Percentiles rank a stretch among this genome's conserved stretches.
Evolutionary conservation across 805 yeast genomes (phyloP).

Genomic region (Saccharomycopsis sp.): DNA sequence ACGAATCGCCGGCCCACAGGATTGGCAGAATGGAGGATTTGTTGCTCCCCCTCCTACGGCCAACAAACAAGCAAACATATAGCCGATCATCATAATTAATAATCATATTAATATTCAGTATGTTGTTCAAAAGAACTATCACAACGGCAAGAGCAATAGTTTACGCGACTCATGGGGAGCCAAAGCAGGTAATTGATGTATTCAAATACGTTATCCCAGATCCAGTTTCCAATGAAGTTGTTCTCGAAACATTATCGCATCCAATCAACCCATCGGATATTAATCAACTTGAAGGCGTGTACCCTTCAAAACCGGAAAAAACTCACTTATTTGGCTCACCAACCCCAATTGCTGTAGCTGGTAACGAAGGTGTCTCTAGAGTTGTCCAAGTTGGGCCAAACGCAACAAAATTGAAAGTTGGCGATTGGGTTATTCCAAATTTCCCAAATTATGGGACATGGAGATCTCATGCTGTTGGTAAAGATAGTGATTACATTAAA

Average conservation of each 20-base stretch:
- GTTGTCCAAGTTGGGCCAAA: slow-evolving; percentile 63
- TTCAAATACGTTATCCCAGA: slow-evolving; percentile 47
- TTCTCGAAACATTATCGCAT: slow-evolving; percentile 66
- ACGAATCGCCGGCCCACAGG: no score
- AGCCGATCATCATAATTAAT: not conserved
- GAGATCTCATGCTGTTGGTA: slow-evolving; percentile 69
- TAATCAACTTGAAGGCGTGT: slow-evolving; percentile 78
- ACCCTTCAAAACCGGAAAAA: slow-evolving; percentile 67
- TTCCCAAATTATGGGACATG: slow-evolving; percentile 86
- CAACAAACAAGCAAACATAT: not conserved
- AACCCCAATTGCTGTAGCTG: slow-evolving; percentile 75
- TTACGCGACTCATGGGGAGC: slow-evolving; percentile 63
- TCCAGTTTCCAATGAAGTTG: slow-evolving; percentile 39
- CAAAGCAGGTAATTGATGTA: slow-evolving; percentile 45
- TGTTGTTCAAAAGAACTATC: slow-evolving; percentile 12
- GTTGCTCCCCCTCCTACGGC: no score
- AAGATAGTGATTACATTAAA: slow-evolving; percentile 45
- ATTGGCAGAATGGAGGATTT: no score
- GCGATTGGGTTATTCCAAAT: slow-evolving; percentile 86
- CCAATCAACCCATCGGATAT: slow-evolving; percentile 91
- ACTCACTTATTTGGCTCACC: slow-evolving; percentile 42
- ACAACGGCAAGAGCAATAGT: slow-evolving; percentile 56
- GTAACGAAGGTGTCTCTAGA: slow-evolving; percentile 90
- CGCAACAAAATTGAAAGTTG: slow-evolving; percentile 43
- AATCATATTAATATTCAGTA: not conserved